phyloP scores from a whole-genome alignment of 2,329 filamentous ascomycete genomes.

The Endoconidiophora polonica region DNA sequence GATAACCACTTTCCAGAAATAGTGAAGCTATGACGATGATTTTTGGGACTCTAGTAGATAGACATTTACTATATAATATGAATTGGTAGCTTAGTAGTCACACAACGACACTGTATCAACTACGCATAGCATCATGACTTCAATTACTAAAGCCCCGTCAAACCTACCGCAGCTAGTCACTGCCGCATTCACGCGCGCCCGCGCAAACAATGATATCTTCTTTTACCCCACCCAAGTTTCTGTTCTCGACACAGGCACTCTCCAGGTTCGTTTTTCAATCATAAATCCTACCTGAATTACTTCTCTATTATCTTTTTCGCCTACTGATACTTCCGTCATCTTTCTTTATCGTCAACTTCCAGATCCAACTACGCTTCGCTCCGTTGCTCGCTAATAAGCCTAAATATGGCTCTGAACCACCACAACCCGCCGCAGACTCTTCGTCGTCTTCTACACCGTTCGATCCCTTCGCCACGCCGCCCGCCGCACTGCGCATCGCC shows the following conservation, averaged over 20 bases:
- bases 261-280: conserved; percentile 24
- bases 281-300: not conserved
- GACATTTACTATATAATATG: not conserved
- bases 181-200: conserved; percentile 31
- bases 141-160: conserved; percentile 10
- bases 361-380: conserved; percentile 62
- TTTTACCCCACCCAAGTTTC: conserved; percentile 39
- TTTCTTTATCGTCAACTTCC: not conserved
- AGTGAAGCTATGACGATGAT: too few species aligned
- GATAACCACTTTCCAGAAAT: too few species aligned
- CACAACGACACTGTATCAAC: not conserved
- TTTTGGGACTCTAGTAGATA: too few species aligned
- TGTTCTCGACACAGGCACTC: conserved; percentile 26
- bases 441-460: conserved; percentile 19
- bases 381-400: conserved; percentile 53
- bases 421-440: conserved; percentile 13
- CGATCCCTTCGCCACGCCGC: conserved; percentile 46
- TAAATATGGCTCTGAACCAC: conserved; percentile 21
- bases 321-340: not conserved
- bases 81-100: not conserved
- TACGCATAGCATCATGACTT: not conserved
- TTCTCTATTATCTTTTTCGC: not conserved
- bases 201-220: conserved; percentile 30
- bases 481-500: conserved; percentile 35
- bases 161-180: conserved; percentile 36